phyloP scores from a whole-genome alignment of 306 rosid species.

The peach (Prunus persica) region DNA sequence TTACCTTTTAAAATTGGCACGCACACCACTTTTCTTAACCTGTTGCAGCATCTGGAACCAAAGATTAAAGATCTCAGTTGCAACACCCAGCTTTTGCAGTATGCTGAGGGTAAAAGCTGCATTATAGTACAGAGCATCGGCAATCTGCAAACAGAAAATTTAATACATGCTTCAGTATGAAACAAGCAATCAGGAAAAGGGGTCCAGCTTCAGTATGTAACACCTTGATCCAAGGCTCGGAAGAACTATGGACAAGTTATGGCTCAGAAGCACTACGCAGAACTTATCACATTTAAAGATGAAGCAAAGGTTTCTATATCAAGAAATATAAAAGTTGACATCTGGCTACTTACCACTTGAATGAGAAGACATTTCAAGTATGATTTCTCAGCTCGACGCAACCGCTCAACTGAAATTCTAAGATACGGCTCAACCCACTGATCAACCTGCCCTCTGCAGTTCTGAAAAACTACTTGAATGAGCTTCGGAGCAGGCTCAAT shows the following conservation, averaged over 20 bases:
- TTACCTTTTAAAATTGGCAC: slow-evolving; percentile 76
- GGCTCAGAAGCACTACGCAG: background rate
- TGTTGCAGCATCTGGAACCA: slow-evolving; percentile 93
- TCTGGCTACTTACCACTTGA: slow-evolving; percentile 68
- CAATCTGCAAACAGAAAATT: slow-evolving; percentile 47
- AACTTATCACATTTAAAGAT: background rate
- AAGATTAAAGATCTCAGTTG: slow-evolving; percentile 76
- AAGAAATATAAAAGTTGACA: background rate
- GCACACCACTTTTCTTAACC: slow-evolving; percentile 73
- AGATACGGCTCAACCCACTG: slow-evolving; percentile 96
- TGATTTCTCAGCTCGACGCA: slow-evolving; percentile 68
- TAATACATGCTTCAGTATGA: slow-evolving; percentile 9
- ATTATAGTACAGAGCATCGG: slow-evolving; percentile 92
- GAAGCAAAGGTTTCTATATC: background rate
- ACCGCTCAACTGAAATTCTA: slow-evolving; percentile 68
- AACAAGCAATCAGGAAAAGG: slow-evolving; percentile 2
- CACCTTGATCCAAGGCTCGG: too few species aligned
- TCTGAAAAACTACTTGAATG: slow-evolving; percentile 90
- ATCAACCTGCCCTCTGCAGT: slow-evolving; percentile 92
- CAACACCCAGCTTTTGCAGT: slow-evolving; percentile 76
- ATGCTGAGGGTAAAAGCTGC: slow-evolving; percentile 68
- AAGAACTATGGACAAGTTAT: background rate
- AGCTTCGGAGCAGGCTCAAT: slow-evolving; percentile 96
- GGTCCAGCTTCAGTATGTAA: too few species aligned
- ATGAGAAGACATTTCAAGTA: slow-evolving; percentile 83